phyloP scores from a whole-genome alignment of 768 basidiomycete genomes.

The Mycena chlorophos region DNA sequence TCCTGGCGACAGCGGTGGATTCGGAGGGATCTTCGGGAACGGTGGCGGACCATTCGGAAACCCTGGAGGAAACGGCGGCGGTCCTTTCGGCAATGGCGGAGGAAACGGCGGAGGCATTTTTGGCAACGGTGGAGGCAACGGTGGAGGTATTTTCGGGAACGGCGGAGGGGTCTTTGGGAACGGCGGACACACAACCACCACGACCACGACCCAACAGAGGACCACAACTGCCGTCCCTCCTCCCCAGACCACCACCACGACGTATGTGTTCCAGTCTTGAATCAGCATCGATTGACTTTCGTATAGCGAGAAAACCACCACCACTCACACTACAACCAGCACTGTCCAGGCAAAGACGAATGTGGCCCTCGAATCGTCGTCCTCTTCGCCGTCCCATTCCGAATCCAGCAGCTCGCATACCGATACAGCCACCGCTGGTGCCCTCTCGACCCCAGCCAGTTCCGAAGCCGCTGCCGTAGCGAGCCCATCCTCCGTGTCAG shows the following conservation, averaged over 20 bases:
- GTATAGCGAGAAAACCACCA: not conserved
- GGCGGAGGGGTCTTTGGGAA: not conserved
- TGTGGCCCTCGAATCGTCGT: not conserved
- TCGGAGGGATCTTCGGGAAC: not conserved
- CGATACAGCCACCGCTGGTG: not conserved
- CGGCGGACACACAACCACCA: not conserved
- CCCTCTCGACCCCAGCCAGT: not conserved
- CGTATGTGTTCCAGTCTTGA: not conserved
- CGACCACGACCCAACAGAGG: not conserved
- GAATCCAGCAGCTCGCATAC: not conserved
- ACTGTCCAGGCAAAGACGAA: not conserved
- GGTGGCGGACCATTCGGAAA: not conserved
- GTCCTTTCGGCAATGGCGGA: not conserved
- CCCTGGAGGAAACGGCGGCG: not conserved
- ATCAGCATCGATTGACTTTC: not conserved
- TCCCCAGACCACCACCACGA: not conserved
- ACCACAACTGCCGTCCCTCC: not conserved
- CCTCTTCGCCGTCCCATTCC: not conserved
- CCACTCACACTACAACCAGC: not conserved
- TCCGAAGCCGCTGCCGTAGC: not conserved
- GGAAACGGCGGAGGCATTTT: not conserved
- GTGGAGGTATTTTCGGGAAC: not conserved
- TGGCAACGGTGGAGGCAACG: not conserved
- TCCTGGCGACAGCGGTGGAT: not conserved
- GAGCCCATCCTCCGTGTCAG: not conserved